phyloP scores from a whole-genome alignment of 2,329 filamentous ascomycete genomes.

The Cercospora citrullina region DNA sequence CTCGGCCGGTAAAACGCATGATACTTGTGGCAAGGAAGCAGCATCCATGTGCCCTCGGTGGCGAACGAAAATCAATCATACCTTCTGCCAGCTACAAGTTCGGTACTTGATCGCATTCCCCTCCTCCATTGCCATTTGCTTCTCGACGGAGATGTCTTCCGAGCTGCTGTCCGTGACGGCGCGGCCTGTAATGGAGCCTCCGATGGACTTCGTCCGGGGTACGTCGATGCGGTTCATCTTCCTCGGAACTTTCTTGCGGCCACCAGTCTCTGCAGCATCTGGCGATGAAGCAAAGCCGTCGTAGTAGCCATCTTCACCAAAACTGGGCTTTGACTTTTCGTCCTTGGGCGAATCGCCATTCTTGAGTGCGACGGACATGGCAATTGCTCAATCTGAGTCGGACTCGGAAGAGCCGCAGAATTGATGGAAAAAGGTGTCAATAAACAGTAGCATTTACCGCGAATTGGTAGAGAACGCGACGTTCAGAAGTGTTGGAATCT shows the following conservation, averaged over 20 bases:
- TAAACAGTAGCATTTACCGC: slow-evolving; percentile 21
- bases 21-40: neutral
- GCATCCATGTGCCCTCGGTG: neutral
- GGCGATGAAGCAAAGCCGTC: slow-evolving; percentile 28
- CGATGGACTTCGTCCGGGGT: slow-evolving; percentile 40
- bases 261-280: slow-evolving; percentile 37
- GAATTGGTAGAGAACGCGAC: neutral
- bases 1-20: neutral
- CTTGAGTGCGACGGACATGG: neutral
- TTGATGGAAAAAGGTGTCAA: slow-evolving; percentile 20
- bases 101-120: slow-evolving; percentile 84
- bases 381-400: slow-evolving; percentile 12
- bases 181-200: slow-evolving; percentile 25
- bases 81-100: slow-evolving; percentile 92
- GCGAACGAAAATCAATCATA: slow-evolving; percentile 36
- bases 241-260: slow-evolving; percentile 30
- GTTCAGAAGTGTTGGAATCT: neutral
- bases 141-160: slow-evolving; percentile 52
- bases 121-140: slow-evolving; percentile 75
- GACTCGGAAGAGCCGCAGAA: slow-evolving; percentile 20
- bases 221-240: slow-evolving; percentile 47
- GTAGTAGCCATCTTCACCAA: slow-evolving; percentile 33
- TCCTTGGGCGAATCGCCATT: slow-evolving; percentile 18
- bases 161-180: slow-evolving; percentile 18
- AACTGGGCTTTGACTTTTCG: slow-evolving; percentile 17